Evolutionary conservation across 1,284 basidiomycete genomes (phyloP).

Genomic region (Moesziomyces parantarcticus): DNA sequence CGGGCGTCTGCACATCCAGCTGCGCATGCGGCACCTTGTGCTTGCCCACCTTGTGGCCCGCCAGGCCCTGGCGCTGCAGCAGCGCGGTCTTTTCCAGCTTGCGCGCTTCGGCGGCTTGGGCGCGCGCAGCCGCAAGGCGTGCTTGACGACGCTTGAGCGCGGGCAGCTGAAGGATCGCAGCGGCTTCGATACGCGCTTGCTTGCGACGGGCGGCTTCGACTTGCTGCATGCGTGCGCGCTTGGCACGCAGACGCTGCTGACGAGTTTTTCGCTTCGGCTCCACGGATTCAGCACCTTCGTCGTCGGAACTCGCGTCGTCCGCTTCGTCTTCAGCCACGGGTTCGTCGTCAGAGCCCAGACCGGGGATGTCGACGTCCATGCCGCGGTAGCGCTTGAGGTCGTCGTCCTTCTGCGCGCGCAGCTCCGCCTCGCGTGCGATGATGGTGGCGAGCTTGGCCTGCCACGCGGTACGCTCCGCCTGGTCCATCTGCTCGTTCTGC

Average conservation of each 20-base stretch:
- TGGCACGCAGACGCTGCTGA: slow-evolving; percentile 47
- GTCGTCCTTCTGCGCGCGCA: slow-evolving; percentile 22
- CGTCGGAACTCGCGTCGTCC: background rate
- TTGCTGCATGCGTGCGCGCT: slow-evolving; percentile 24
- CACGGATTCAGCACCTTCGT: background rate
- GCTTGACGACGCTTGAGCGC: slow-evolving; percentile 32
- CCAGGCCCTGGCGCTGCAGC: slow-evolving; percentile 41
- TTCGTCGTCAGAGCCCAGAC: slow-evolving; percentile 10
- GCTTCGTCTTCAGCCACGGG: slow-evolving; percentile 6
- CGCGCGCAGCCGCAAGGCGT: slow-evolving; percentile 22
- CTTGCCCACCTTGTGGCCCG: slow-evolving; percentile 52
- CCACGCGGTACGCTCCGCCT: slow-evolving; percentile 22
- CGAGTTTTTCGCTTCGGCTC: slow-evolving; percentile 55
- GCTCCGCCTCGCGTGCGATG: slow-evolving; percentile 34
- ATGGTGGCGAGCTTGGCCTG: slow-evolving; percentile 31
- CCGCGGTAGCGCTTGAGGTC: slow-evolving; percentile 35
- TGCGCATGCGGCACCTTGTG: slow-evolving; percentile 36
- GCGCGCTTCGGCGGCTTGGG: slow-evolving; percentile 31
- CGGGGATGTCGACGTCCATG: slow-evolving; percentile 43
- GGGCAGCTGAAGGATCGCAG: slow-evolving; percentile 44
- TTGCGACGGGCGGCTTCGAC: slow-evolving; percentile 30
- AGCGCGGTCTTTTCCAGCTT: slow-evolving; percentile 32
- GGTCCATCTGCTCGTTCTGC: slow-evolving; percentile 71
- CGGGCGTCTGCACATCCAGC: slow-evolving; percentile 84
- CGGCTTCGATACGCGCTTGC: slow-evolving; percentile 41